phyloP scores from a whole-genome alignment of 2,329 filamentous ascomycete genomes.

The Colletotrichum falcatum region DNA sequence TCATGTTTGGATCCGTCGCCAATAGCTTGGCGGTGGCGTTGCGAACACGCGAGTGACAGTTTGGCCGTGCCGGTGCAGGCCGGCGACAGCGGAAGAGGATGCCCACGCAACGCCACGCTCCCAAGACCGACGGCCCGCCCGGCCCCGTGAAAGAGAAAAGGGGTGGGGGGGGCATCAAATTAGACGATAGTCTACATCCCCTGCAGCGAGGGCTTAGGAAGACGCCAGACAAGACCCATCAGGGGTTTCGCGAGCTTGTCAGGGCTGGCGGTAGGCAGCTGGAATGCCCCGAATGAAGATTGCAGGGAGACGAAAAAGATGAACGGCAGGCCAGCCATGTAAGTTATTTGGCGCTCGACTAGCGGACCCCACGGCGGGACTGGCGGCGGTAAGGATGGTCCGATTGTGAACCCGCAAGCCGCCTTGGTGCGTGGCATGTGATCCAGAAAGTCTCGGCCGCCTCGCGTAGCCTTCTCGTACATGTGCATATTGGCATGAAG shows the following conservation, averaged over 20 bases:
- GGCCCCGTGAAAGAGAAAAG: not conserved
- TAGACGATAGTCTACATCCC: not conserved
- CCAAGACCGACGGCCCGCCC: not conserved
- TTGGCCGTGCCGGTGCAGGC: not conserved
- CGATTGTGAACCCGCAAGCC: slow-evolving; percentile 9
- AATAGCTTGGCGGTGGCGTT: not conserved
- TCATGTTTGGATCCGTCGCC: slow-evolving; percentile 3
- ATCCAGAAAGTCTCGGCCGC: slow-evolving; percentile 2
- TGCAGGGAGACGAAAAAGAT: not conserved
- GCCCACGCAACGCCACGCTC: not conserved
- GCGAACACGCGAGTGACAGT: not conserved
- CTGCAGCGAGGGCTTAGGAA: slow-evolving; percentile 3
- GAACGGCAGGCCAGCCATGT: slow-evolving; percentile 9
- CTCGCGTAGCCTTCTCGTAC: slow-evolving; percentile 5
- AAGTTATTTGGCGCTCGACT: slow-evolving; percentile 1
- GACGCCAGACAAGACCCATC: slow-evolving; percentile 1
- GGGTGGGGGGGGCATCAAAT: no score
- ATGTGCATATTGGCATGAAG: no score
- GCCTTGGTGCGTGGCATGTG: not conserved
- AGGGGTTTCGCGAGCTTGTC: not conserved
- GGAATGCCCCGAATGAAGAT: not conserved
- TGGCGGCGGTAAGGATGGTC: not conserved
- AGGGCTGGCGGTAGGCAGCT: not conserved
- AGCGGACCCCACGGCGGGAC: slow-evolving; percentile 19
- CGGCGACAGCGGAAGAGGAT: not conserved